Base-by-base conservation (phyloP, 352 stramenopile genomes). In the Porosira glacialis region DNA sequence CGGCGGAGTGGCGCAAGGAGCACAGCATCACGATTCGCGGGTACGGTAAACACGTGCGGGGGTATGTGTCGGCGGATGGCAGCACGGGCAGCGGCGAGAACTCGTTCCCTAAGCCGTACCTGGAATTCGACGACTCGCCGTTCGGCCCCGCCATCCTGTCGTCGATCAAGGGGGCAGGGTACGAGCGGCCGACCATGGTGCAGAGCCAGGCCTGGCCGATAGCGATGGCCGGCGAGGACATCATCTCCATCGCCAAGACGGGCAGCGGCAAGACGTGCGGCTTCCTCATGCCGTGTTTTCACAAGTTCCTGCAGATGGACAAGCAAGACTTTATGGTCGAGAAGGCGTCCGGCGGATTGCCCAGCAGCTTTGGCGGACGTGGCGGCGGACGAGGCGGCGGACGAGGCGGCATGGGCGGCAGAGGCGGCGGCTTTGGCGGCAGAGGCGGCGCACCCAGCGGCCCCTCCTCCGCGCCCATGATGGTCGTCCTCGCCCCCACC, bases 161-260 rank as follows among this genome's bases (percentile, higher is more conserved):
- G 31, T 64, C 66, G 22, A 68, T 92, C 31, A 80, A 62, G 8
- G 19, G 63, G n/a, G 86, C 86, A 27, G 85, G 85, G 11, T 99
- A 97, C 51, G 93, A 95, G 41, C 87, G 96, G 30, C 97, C 97
- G n/a, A 97, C 93, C 31, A 94, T 96, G 2, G 99, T 99, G 78
- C 97, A 99, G 79, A 92, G 97, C 82, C 94, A 98, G 79, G 90
- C 94, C 5, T 98, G 98, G 53, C 95, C 95, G 0, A 97, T 98
- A 47, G 96, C 96, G 5, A 81, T 99, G 35, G 89, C 98, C 64
- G 87, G 94, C 2, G 85, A 95, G 0, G 97, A 99, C 85, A 93
- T 99, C 58, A 98, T 99, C 62, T 96, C 96, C 62, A 98, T 99
- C 74, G 96, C 97, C 8, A 95, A 99, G 75, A 99, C 97, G 0